These are phyloP conservation scores for Physcomitrium patens DNA, from an alignment of 225 moss, liverwort and hornwort genomes.

Conservation along the genomic window DNA sequence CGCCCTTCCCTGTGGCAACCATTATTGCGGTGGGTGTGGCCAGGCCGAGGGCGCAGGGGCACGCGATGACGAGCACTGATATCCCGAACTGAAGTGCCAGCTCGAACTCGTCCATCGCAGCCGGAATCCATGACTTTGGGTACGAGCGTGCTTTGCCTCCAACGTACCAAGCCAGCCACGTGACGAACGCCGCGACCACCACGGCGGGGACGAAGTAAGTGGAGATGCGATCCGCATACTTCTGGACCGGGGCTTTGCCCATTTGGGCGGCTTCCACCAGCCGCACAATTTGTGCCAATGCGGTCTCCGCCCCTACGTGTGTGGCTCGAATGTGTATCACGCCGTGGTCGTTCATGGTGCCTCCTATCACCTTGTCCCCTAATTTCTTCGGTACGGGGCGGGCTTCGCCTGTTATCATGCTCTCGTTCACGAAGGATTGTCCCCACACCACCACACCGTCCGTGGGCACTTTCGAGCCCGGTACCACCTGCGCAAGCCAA, in stretches of 20 bases:
- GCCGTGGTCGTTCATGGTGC: conserved; percentile 96
- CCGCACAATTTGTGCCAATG: conserved; percentile 93
- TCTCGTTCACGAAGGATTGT: conserved; percentile 95
- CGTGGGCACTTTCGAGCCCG: conserved; percentile 93
- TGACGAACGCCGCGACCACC: conserved; percentile 68
- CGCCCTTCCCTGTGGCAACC: conserved; percentile 98
- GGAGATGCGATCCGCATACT: conserved; percentile 93
- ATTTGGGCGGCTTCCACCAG: conserved; percentile 98
- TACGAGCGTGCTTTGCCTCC: conserved; percentile 74
- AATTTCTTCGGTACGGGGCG: conserved; percentile 79
- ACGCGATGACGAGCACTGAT: conserved; percentile 94
- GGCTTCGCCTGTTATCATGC: conserved; percentile 98
- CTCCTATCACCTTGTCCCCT: conserved; percentile 93
- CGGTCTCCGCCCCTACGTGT: conserved; percentile 96
- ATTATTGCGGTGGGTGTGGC: conserved; percentile 99
- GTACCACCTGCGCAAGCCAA: conserved; percentile 59
- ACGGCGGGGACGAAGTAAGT: conserved; percentile 92
- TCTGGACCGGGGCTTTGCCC: conserved; percentile 99
- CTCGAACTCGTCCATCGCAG: conserved; percentile 96
- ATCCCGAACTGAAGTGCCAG: conserved; percentile 97
- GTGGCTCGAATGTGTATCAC: conserved; percentile 85
- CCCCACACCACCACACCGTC: conserved; percentile 88
- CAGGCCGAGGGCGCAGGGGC: conserved; percentile 97
- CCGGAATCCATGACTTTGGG: conserved; percentile 84
- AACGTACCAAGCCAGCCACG: conserved; percentile 87